A percentile compares a stretch with the other conserved stretches of the same genome.
These are phyloP conservation scores for Thraustotheca clavata DNA, from an alignment of 352 stramenopile genomes.

Conservation along the genomic window DNA sequence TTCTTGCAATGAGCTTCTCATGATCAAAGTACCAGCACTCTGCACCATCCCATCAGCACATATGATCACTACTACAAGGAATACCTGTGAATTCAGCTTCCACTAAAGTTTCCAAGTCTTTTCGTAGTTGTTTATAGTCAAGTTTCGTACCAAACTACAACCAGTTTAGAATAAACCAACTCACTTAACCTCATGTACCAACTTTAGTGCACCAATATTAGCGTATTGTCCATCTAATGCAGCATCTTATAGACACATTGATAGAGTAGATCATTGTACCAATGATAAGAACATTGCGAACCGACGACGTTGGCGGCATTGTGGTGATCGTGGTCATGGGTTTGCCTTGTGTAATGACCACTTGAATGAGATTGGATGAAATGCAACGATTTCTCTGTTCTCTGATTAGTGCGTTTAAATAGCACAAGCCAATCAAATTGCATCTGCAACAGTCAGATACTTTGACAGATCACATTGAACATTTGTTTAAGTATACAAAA, in stretches of 20 bases:
- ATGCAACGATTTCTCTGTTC: too few species aligned
- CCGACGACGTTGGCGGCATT: too few species aligned
- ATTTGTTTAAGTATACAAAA: too few species aligned
- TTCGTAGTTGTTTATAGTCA: conserved; percentile 61
- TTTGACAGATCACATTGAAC: too few species aligned
- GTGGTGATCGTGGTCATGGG: too few species aligned
- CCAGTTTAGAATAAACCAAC: not conserved
- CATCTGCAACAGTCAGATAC: too few species aligned
- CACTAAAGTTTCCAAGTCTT: conserved; percentile 40
- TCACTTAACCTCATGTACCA: conserved; percentile 26
- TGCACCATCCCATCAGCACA: conserved; percentile 23
- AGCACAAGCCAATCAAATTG: too few species aligned
- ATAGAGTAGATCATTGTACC: conserved; percentile 27
- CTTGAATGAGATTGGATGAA: too few species aligned
- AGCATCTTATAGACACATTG: conserved; percentile 13
- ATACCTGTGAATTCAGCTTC: conserved; percentile 44
- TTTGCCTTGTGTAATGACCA: too few species aligned
- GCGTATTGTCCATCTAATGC: conserved; percentile 58
- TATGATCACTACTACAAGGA: not conserved
- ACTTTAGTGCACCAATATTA: conserved; percentile 39
- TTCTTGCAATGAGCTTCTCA: conserved; percentile 40
- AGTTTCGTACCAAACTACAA: conserved; percentile 35
- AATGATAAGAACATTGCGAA: conserved; percentile 56
- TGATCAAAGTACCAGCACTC: conserved; percentile 87
- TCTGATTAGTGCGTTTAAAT: too few species aligned